Percentiles rank a stretch among this genome's conserved stretches.
Evolutionary conservation across 1,139 yeast species (phyloP).

Genomic region (Kluyveromyces sp.): DNA sequence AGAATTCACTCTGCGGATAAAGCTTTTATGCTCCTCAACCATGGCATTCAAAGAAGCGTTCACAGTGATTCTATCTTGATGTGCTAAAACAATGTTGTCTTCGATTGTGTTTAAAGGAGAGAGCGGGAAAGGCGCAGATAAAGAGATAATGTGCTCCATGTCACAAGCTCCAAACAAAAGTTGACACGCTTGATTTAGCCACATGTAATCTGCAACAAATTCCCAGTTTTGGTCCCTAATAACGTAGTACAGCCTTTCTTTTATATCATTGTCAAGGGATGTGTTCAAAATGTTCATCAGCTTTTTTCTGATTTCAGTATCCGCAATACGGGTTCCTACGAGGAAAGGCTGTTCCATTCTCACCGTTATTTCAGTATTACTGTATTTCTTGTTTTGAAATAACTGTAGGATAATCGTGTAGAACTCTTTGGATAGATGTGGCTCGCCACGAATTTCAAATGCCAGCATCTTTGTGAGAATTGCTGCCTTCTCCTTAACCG

Average conservation of each 20-base stretch:
- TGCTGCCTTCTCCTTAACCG: conserved; percentile 94
- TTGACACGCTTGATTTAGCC: conserved; percentile 93
- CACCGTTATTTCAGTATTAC: conserved; percentile 84
- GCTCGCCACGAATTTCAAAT: conserved; percentile 81
- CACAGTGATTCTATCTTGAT: conserved; percentile 12
- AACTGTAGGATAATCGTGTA: conserved; percentile 83
- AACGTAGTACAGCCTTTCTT: conserved; percentile 75
- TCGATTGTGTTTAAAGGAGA: conserved; percentile 47
- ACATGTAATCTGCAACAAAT: conserved; percentile 80
- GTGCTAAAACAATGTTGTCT: conserved; percentile 28
- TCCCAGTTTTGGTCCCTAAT: conserved; percentile 97
- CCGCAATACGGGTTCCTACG: conserved; percentile 83
- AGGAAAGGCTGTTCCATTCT: conserved; percentile 96
- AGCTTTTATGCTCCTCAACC: conserved; percentile 44
- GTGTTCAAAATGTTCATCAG: conserved; percentile 75
- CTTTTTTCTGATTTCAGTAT: conserved; percentile 65
- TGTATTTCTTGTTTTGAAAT: conserved; percentile 72
- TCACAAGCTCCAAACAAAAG: conserved; percentile 74
- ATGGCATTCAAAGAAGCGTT: conserved; percentile 33
- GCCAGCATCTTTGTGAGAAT: conserved; percentile 90
- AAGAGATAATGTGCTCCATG: conserved; percentile 39
- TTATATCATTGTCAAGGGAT: conserved; percentile 72
- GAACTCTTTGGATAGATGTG: conserved; percentile 70
- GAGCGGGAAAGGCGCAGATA: conserved; percentile 48
- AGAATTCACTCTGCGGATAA: conserved; percentile 40